A percentile compares a stretch with the other conserved stretches of the same genome.
Evolutionary conservation across 306 rosid species (phyloP).

Genomic region (Myrica gale): DNA sequence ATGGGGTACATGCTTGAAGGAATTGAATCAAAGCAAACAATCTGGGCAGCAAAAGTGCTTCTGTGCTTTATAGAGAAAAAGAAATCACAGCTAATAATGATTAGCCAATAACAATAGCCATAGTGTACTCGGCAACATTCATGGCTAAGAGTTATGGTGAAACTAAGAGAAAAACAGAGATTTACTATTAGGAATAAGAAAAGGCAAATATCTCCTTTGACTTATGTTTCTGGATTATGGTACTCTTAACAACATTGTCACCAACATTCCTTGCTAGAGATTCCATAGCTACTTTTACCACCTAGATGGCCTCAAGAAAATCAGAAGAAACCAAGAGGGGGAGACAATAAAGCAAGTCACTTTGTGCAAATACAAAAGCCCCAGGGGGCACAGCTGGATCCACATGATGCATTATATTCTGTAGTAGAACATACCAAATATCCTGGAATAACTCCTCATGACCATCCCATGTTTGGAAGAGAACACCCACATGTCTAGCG

Average conservation of each 20-base stretch:
- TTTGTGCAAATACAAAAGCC: not conserved
- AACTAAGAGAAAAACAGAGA: not conserved
- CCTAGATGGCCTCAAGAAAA: not conserved
- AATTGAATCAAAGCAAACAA: not conserved
- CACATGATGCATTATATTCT: constrained; percentile 1
- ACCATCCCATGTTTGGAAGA: constrained; percentile 95
- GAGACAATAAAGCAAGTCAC: not conserved
- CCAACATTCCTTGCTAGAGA: not conserved
- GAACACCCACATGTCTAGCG: constrained; percentile 72
- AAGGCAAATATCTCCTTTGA: not conserved
- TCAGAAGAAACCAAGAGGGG: not conserved
- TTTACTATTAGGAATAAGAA: not conserved
- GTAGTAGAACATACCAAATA: constrained; percentile 62
- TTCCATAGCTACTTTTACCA: not conserved
- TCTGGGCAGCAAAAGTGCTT: not conserved
- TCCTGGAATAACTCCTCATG: constrained; percentile 86
- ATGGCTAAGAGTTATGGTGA: too few relatives aligned
- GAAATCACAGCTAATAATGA: not conserved
- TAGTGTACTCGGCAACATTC: not conserved
- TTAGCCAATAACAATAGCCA: not conserved
- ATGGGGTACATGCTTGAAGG: not conserved
- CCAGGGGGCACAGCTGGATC: not conserved
- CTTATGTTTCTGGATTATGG: not conserved
- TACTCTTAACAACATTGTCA: not conserved
- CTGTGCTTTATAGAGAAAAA: not conserved